These are phyloP conservation scores for Zygosaccharomyces lentus DNA, from an alignment of 805 yeast species.

Conservation along the genomic window DNA sequence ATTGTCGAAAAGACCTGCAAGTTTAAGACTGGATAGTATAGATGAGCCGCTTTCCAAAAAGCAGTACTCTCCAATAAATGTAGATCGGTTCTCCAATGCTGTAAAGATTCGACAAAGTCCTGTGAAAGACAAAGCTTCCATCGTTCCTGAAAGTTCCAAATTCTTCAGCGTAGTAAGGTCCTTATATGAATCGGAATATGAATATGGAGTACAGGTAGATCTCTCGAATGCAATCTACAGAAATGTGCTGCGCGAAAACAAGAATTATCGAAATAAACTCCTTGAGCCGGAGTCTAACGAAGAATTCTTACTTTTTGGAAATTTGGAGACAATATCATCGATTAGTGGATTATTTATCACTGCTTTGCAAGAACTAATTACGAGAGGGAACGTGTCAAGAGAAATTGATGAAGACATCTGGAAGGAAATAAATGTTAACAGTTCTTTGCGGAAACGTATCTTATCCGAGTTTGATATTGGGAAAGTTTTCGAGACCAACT, in stretches of 20 bases:
- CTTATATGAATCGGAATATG: slow-evolving; percentile 35
- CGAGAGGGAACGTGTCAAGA: not conserved
- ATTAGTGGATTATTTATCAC: slow-evolving; percentile 35
- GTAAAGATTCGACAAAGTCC: not conserved
- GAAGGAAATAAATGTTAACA: slow-evolving; percentile 9
- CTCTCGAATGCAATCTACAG: slow-evolving; percentile 34
- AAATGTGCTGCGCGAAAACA: slow-evolving; percentile 31
- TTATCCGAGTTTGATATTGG: slow-evolving; percentile 27
- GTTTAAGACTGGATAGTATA: slow-evolving; percentile 21
- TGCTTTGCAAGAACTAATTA: slow-evolving; percentile 1
- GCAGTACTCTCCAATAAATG: slow-evolving; percentile 36
- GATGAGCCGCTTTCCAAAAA: slow-evolving; percentile 23
- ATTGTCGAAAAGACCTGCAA: slow-evolving; percentile 23
- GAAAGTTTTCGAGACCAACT: slow-evolving; percentile 29
- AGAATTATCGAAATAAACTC: slow-evolving; percentile 32
- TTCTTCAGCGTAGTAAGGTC: slow-evolving; percentile 26
- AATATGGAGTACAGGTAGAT: slow-evolving; percentile 32
- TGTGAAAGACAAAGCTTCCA: slow-evolving; percentile 5
- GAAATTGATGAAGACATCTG: slow-evolving; percentile 14
- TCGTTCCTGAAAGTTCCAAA: slow-evolving; percentile 2
- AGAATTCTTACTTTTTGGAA: slow-evolving; percentile 41
- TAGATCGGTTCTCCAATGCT: slow-evolving; percentile 3
- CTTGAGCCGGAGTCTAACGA: slow-evolving; percentile 30
- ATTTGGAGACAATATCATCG: slow-evolving; percentile 39
- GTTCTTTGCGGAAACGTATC: slow-evolving; percentile 5